A percentile compares a stretch with the other conserved stretches of the same genome.
These are phyloP conservation scores for Sarcocystis neurona DNA, from an alignment of 169 alveolate genomes.

Conservation along the genomic window DNA sequence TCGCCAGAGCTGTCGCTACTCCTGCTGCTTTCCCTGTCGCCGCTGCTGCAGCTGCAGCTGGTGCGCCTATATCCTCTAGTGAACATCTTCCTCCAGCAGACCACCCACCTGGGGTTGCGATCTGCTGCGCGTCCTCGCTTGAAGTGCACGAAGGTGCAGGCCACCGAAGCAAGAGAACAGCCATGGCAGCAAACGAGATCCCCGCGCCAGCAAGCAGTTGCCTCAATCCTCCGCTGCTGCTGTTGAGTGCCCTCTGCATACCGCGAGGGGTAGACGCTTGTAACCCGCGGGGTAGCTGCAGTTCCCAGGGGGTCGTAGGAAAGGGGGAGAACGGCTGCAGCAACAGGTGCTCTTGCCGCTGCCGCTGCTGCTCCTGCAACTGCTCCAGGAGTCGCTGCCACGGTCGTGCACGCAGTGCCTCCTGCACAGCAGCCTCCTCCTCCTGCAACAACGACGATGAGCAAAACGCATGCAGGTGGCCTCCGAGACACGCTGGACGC, in stretches of 20 bases:
- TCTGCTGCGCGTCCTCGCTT: neutral
- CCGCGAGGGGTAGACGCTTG: slow-evolving; percentile 11
- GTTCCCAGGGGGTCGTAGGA: neutral
- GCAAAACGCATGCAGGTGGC: neutral
- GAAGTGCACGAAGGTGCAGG: neutral
- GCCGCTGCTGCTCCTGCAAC: slow-evolving; percentile 9
- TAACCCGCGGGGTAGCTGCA: neutral
- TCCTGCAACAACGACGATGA: neutral
- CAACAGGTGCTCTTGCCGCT: neutral
- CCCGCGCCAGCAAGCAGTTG: neutral
- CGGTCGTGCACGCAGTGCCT: neutral
- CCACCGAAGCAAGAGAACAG: slow-evolving; percentile 5
- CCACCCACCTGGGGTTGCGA: neutral
- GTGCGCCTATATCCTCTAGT: neutral
- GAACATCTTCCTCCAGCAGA: neutral
- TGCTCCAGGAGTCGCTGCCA: slow-evolving; percentile 6
- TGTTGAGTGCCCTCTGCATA: neutral
- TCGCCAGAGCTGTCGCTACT: neutral
- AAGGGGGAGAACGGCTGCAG: neutral
- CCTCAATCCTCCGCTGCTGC: neutral
- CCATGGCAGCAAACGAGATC: neutral
- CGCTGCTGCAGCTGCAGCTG: neutral
- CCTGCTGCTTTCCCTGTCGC: neutral
- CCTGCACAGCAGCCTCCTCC: neutral
- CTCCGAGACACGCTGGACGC: neutral